These are phyloP conservation scores for Didymella pomorum DNA, from an alignment of 2,329 filamentous ascomycete genomes.

Conservation along the genomic window DNA sequence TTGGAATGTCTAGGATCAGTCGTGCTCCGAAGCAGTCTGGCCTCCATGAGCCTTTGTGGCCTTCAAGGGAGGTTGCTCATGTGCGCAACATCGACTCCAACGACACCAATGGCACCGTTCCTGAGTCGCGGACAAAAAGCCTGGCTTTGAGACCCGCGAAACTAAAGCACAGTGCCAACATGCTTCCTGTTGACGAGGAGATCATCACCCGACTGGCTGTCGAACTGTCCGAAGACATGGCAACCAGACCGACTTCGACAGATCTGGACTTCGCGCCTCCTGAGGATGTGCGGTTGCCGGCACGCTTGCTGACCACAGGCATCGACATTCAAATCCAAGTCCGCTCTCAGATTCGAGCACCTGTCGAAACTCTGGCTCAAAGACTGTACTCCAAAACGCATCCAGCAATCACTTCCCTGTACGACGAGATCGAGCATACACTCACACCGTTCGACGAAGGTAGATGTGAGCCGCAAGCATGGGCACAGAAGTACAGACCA, in stretches of 20 bases:
- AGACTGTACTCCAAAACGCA: conserved; percentile 51
- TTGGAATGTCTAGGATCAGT: conserved; percentile 31
- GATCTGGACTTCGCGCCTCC: conserved; percentile 27
- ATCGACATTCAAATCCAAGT: conserved; percentile 52
- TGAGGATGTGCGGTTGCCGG: conserved; percentile 45
- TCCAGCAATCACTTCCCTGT: conserved; percentile 67
- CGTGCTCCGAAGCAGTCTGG: conserved; percentile 68
- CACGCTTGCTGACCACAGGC: conserved; percentile 48
- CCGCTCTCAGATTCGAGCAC: conserved; percentile 33
- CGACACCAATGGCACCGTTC: not conserved
- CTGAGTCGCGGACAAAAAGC: not conserved
- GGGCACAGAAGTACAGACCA: conserved; percentile 88
- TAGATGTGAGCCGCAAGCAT: conserved; percentile 74
- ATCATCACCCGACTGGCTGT: conserved; percentile 33
- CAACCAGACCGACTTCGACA: not conserved
- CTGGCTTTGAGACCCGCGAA: conserved; percentile 37
- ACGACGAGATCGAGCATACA: conserved; percentile 64
- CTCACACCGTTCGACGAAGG: conserved; percentile 83
- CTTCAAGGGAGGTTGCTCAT: conserved; percentile 65
- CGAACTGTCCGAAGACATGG: conserved; percentile 27
- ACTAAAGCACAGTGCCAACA: conserved; percentile 51
- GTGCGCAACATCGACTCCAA: conserved; percentile 39
- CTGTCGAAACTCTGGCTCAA: conserved; percentile 15
- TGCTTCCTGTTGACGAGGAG: conserved; percentile 35
- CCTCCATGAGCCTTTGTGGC: conserved; percentile 74